Evolutionary conservation across 306 rosid genomes (phyloP).

Genomic region (Gynostemma pentaphyllum): DNA sequence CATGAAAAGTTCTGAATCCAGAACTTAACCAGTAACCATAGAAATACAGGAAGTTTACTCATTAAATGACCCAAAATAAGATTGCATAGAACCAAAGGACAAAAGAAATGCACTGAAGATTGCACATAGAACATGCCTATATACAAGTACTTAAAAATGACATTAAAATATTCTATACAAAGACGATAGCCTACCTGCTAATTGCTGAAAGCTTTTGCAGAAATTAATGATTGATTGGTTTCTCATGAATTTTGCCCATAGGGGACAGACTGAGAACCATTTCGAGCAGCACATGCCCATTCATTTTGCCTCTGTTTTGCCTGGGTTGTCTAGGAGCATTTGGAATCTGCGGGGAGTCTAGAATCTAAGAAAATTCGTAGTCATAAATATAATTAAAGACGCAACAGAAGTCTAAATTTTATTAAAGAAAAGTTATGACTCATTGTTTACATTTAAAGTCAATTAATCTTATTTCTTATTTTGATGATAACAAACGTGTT

Average conservation of each 20-base stretch:
- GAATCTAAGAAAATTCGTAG: not conserved
- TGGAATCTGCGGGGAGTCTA: slow-evolving; percentile 33
- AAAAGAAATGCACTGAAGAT: too few species aligned
- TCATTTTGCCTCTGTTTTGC: slow-evolving; percentile 65
- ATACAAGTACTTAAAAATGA: too few species aligned
- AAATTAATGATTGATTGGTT: slow-evolving; percentile 21
- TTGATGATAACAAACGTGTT: too few species aligned
- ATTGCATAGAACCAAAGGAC: not conserved
- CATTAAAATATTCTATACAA: not conserved
- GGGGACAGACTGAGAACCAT: slow-evolving; percentile 26
- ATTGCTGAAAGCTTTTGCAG: slow-evolving; percentile 40
- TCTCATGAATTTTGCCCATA: slow-evolving; percentile 32
- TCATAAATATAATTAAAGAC: not conserved
- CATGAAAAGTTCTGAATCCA: not conserved
- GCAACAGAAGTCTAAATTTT: not conserved
- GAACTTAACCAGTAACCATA: not conserved
- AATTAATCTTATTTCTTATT: too few species aligned
- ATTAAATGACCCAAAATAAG: not conserved
- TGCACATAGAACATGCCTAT: too few species aligned
- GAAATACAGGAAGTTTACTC: not conserved
- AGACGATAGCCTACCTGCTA: slow-evolving; percentile 41
- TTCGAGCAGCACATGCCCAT: slow-evolving; percentile 43
- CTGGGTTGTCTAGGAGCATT: slow-evolving; percentile 47
- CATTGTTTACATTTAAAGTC: too few species aligned
- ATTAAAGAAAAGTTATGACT: slow-evolving; percentile 20